phyloP scores from a whole-genome alignment of 163 green algal genomes.

The Scenedesmus sp. region DNA sequence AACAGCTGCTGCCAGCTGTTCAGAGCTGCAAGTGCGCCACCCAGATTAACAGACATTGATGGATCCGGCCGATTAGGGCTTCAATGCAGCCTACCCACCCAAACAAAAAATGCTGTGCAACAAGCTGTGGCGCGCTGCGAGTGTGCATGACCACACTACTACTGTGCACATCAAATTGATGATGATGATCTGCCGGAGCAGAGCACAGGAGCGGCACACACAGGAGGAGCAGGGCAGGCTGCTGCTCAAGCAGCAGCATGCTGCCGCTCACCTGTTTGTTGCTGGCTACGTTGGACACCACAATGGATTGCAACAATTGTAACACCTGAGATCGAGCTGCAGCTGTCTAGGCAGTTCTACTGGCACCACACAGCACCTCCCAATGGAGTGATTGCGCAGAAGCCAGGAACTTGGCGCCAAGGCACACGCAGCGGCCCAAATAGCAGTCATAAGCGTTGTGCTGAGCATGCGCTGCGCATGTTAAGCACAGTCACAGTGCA shows the following conservation, averaged over 20 bases:
- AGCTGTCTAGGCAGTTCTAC: too few relatives aligned
- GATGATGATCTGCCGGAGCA: not conserved
- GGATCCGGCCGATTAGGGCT: not conserved
- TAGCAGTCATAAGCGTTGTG: not conserved
- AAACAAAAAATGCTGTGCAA: not conserved
- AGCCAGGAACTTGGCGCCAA: not conserved
- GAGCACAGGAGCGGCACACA: not conserved
- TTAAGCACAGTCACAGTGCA: not conserved
- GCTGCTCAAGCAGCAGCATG: not conserved
- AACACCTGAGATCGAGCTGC: not conserved
- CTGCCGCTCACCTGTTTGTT: not conserved
- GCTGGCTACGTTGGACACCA: not conserved
- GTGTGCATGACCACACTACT: not conserved
- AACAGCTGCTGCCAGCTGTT: not conserved
- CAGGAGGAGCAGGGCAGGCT: not conserved
- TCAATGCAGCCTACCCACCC: too few relatives aligned
- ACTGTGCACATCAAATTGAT: not conserved
- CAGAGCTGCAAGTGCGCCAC: not conserved
- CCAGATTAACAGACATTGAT: not conserved
- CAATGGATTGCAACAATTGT: not conserved
- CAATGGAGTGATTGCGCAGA: too few relatives aligned
- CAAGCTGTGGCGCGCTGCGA: not conserved
- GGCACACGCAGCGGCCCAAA: not conserved
- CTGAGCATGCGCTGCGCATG: not conserved
- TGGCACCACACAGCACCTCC: too few relatives aligned